Conservation (phyloP, 768 basidiomycete species). For the Lentinula lateritia region DNA sequence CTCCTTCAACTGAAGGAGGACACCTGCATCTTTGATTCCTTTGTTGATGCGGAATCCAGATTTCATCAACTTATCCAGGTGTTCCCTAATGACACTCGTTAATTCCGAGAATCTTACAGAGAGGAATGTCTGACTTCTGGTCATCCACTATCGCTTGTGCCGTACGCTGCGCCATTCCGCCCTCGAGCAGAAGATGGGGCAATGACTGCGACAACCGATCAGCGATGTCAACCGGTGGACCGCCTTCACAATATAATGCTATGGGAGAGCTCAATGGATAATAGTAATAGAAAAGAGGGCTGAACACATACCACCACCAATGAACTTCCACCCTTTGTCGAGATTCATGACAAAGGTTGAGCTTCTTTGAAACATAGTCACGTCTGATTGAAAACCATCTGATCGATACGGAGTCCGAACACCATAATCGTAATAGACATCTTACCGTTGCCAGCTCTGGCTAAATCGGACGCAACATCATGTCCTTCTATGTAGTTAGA, state of each 20-base stretch:
- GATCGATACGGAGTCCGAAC: no score
- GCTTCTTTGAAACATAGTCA: slow-evolving; percentile 45
- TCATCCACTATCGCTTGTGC: slow-evolving; percentile 31
- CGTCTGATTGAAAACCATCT: slow-evolving; percentile 19
- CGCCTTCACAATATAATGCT: slow-evolving; percentile 35
- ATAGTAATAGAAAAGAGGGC: not conserved
- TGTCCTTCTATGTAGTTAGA: not conserved
- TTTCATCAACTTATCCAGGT: slow-evolving; percentile 41
- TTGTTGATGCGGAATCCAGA: slow-evolving; percentile 41
- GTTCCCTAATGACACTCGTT: slow-evolving; percentile 19
- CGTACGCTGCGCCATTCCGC: slow-evolving; percentile 22
- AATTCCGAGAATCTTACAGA: not conserved
- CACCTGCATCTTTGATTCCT: slow-evolving; percentile 39
- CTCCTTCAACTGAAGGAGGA: slow-evolving; percentile 25
- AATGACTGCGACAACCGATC: slow-evolving; percentile 44
- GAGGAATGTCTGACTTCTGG: slow-evolving; percentile 27
- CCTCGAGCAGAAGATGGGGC: slow-evolving; percentile 25
- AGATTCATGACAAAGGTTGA: slow-evolving; percentile 50
- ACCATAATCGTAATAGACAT: no score
- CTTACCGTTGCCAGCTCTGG: not conserved
- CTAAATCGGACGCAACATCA: not conserved
- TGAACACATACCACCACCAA: slow-evolving; percentile 8
- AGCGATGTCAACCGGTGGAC: slow-evolving; percentile 42
- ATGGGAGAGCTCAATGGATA: not conserved
- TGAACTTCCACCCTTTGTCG: slow-evolving; percentile 16